Base-by-base conservation (phyloP, 2,329 filamentous ascomycete genomes). In the Xylaria multiplex region DNA sequence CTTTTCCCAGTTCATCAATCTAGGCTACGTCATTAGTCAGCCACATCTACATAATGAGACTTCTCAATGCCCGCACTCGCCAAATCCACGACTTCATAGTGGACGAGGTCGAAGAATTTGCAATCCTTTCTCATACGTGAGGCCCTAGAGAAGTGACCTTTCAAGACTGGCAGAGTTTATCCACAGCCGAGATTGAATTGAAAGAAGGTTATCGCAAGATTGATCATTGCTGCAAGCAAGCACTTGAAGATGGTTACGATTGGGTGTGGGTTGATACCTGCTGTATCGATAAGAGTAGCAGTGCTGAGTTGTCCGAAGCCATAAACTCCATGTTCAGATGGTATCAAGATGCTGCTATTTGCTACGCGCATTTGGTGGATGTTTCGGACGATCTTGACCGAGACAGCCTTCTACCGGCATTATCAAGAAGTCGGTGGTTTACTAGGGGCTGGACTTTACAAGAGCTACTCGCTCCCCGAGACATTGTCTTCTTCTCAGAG, bases 311-410 rank as follows among this genome's bases (percentile, higher is more conserved):
- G 14, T 59, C 57, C 13, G 53, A 55, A 37, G 53, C 53, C 3
- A 55, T 55, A 7, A 55, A 55, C 16, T 55, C 53, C 3, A 59
- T 50, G 52, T 72, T 74, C 66, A 45, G 67, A 7, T 75, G 74
- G 74, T 75, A 75, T 48, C 45, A 56, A 22, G 11, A 65, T 19
- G 62, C 72, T 6, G 45, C 24, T 2, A 55, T 74, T 6, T 75
- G 73, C 64, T 75, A 72, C 27, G 73, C 67, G 3, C 72, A 74
- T 46, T 64, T 75, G 3, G 13, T 60, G 48, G 45, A 70, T 48
- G 48, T 48, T 70, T 9, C 59, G 59, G 43, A 68, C 50, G 50
- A 71, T 68, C 49, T 14, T 62, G 64, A 57, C 6, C 4, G 14
- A 22, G 43, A 58, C 30, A 14, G 24, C 19, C 60, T 62, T 9